Conservation (phyloP, 192 early-diverging fungal genomes). For the Coemansia sp. region DNA sequence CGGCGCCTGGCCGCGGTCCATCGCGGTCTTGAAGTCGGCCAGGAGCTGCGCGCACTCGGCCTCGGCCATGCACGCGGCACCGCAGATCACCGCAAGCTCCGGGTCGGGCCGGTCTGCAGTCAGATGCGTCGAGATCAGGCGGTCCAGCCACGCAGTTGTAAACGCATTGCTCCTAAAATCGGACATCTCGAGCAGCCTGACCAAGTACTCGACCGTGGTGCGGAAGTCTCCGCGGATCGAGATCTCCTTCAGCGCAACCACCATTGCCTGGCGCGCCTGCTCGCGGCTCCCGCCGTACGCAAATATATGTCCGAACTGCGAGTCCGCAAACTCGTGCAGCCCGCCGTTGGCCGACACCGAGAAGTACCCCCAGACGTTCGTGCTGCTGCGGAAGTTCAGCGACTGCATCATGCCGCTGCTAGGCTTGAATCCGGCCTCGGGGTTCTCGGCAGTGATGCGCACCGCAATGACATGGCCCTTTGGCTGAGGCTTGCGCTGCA, state of each 20-base stretch:
- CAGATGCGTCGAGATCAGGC: slow-evolving; percentile 82
- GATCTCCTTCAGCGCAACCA: slow-evolving; percentile 95
- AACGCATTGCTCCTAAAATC: slow-evolving; percentile 87
- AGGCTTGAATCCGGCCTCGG: slow-evolving; percentile 99
- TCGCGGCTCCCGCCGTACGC: slow-evolving; percentile 94
- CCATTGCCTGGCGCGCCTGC: slow-evolving; percentile 92
- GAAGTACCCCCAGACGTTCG: slow-evolving; percentile 99
- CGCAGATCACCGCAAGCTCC: slow-evolving; percentile 88
- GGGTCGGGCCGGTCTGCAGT: slow-evolving; percentile 89
- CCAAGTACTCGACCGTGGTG: slow-evolving; percentile 96
- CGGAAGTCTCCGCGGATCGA: slow-evolving; percentile 98
- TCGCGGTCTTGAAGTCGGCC: slow-evolving; percentile 72
- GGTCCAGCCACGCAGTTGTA: slow-evolving; percentile 96
- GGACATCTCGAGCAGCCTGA: slow-evolving; percentile 86
- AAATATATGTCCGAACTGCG: slow-evolving; percentile 98
- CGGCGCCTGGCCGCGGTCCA: slow-evolving; percentile 94
- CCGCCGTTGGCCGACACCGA: slow-evolving; percentile 92
- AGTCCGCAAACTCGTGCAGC: slow-evolving; percentile 99
- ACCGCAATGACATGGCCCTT: slow-evolving; percentile 98
- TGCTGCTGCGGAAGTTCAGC: slow-evolving; percentile 93
- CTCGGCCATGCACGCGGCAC: slow-evolving; percentile 87
- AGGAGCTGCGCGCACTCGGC: slow-evolving; percentile 61
- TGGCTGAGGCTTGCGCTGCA: slow-evolving; percentile 87
- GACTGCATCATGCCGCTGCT: slow-evolving; percentile 94
- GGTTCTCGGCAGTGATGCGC: slow-evolving; percentile 98